A percentile compares a stretch with the other conserved stretches of the same genome.
Conservation (phyloP, 2,329 filamentous ascomycete genomes). For the Aschersonia sp. region DNA sequence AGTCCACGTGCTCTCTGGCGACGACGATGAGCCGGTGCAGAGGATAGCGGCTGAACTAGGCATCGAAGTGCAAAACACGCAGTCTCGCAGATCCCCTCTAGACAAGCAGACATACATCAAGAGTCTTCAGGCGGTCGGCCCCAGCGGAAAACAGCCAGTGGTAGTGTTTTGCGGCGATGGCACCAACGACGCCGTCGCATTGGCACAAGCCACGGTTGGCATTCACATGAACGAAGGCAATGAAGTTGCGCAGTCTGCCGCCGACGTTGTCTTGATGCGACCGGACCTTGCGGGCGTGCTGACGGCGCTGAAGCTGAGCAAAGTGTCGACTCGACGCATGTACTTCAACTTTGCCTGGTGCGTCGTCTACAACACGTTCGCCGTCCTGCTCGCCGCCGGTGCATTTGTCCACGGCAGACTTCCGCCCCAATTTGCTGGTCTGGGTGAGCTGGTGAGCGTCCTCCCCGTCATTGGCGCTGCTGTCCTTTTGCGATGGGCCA, state of each 20-base stretch:
- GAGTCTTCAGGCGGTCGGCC: conserved; percentile 13
- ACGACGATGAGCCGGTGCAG: conserved; percentile 34
- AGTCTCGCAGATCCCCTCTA: conserved; percentile 26
- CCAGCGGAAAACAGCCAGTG: conserved; percentile 13
- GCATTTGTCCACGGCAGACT: conserved; percentile 40
- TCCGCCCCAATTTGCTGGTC: conserved; percentile 47
- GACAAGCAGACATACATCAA: conserved; percentile 32
- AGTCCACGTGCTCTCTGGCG: conserved; percentile 36
- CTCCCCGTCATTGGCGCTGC: conserved; percentile 51
- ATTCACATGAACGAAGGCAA: conserved; percentile 48
- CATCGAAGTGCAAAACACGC: conserved; percentile 22
- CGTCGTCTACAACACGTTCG: conserved; percentile 54
- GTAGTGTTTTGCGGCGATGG: conserved; percentile 65
- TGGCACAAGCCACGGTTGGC: conserved; percentile 57
- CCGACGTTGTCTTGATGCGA: conserved; percentile 54
- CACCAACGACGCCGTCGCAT: conserved; percentile 62
- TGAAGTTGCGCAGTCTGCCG: conserved; percentile 51
- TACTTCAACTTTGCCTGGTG: conserved; percentile 58
- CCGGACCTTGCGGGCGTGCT: conserved; percentile 40
- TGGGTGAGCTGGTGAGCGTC: conserved; percentile 63
- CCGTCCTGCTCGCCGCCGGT: conserved; percentile 51
- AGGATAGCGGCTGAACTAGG: conserved; percentile 21
- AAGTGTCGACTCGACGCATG: conserved; percentile 31
- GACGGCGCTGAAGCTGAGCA: conserved; percentile 39
- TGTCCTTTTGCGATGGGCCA: conserved; percentile 26